Evolutionary conservation across 805 yeast genomes (phyloP).

Genomic region (Soucietia sequanensis): DNA sequence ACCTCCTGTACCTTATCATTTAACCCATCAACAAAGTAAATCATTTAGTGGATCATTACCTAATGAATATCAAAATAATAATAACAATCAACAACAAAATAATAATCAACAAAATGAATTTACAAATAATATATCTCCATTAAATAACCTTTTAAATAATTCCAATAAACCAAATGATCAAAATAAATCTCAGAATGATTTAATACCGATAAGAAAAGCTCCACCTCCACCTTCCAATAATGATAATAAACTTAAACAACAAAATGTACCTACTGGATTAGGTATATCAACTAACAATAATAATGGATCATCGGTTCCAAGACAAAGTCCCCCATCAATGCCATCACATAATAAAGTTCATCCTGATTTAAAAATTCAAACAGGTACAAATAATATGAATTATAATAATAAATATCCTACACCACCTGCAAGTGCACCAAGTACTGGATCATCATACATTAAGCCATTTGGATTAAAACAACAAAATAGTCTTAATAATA

Average conservation of each 20-base stretch:
- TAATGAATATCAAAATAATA: too few relatives aligned
- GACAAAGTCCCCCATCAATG: slow-evolving; percentile 7
- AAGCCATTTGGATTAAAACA: slow-evolving; percentile 20
- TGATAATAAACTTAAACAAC: slow-evolving; percentile 1
- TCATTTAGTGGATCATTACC: slow-evolving; percentile 1
- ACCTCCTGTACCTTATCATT: slow-evolving; percentile 43
- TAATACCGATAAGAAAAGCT: slow-evolving; percentile 53
- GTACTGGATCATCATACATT: slow-evolving; percentile 11
- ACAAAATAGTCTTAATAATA: too few relatives aligned
- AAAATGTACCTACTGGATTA: slow-evolving; percentile 18
- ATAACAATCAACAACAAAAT: too few relatives aligned
- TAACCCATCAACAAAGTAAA: slow-evolving; percentile 17
- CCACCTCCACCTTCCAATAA: slow-evolving; percentile 49
- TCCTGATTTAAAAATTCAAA: slow-evolving; percentile 34
- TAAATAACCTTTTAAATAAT: slow-evolving; percentile 29
- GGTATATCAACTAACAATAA: slow-evolving; percentile 19
- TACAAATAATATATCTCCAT: slow-evolving; percentile 27
- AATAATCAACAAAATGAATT: background rate
- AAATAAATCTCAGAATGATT: slow-evolving; percentile 19
- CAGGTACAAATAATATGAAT: slow-evolving; percentile 22
- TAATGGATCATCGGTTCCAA: slow-evolving; percentile 7
- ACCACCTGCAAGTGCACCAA: slow-evolving; percentile 16
- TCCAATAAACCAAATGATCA: slow-evolving; percentile 8
- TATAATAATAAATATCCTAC: slow-evolving; percentile 25
- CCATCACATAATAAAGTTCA: slow-evolving; percentile 16